phyloP scores from a whole-genome alignment of 129 eudicot species.

The Ambrosia trifida region DNA sequence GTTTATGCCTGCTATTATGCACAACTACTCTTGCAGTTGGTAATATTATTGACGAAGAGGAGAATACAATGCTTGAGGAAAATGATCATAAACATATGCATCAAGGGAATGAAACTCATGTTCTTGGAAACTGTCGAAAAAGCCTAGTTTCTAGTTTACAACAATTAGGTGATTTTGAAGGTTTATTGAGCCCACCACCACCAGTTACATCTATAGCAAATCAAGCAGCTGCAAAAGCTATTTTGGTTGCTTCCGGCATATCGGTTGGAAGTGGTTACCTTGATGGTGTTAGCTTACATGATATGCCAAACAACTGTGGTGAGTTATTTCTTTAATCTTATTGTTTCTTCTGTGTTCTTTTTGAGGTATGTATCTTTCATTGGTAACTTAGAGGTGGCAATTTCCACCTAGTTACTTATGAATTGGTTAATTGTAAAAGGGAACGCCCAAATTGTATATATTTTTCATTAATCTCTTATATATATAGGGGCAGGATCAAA shows the following conservation, averaged over 20 bases:
- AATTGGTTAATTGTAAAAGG: neutral
- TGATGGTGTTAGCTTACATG: conserved; percentile 73
- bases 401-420: neutral
- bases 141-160: conserved; percentile 80
- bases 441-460: neutral
- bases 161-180: conserved; percentile 77
- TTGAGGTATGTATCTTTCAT: conserved; percentile 8
- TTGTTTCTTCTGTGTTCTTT: neutral
- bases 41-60: conserved; percentile 80
- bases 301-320: conserved; percentile 80
- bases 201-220: conserved; percentile 68
- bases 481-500: too few species aligned
- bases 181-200: conserved; percentile 75
- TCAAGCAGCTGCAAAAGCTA: conserved; percentile 97
- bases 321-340: conserved; percentile 37
- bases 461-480: neutral
- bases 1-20: conserved; percentile 88
- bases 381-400: neutral
- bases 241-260: conserved; percentile 78
- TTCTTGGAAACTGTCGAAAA: conserved; percentile 62
- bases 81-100: conserved; percentile 33
- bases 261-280: conserved; percentile 74
- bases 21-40: conserved; percentile 69
- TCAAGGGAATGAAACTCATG: conserved; percentile 46
- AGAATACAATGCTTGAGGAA: conserved; percentile 40